Base-by-base conservation (phyloP, 108 stramenopile genomes). In the Cyclostephanos invisitatus region DNA sequence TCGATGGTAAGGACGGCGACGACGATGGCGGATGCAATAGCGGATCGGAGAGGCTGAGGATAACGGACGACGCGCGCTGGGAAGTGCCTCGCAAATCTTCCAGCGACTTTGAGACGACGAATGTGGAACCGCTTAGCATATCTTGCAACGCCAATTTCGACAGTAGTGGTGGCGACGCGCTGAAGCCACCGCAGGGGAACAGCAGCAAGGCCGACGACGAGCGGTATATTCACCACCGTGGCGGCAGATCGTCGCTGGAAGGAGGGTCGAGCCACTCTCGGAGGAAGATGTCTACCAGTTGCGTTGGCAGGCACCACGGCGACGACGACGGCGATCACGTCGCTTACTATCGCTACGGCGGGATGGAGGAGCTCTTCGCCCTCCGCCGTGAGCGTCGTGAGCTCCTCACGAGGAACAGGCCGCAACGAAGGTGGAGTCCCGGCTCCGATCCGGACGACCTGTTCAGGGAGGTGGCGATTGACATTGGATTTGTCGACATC, bases 291-390 rank as follows among this genome's bases (percentile, higher is more conserved):
- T 14, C 44, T 11, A 46, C 14, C 44, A 40, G 20, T 62, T 12
- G 29, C 20, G 61, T 21, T 20, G 35, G 61, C 37, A 62, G 27
- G 8, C 18, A 62, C 21, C 12, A 38, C 37, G 7, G 2, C 37
- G 36, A 17, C 38, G 35, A 40, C 2, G 38, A 38, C n/a, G 61
- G n/a, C 18, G 38, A 62, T 21, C 9, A 44, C 32, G 15, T 36
- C 36, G 29, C 12, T 9, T 57, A 77, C 25, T 83, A 75, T 22
- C 61, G 75, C 24, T 84, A 80, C 46, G 77, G 60, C 27, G 83
- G 80, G 40, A 88, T 88, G 83, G 62, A 81, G 20, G 56, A 70
- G 66, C 68, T 89, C 15, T 85, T 86, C 60, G 24, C 62, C 5
- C 71, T 85, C 37, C 74, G 85, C 27, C 79, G 75, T 40, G 54